Evolutionary conservation across 805 yeast species (phyloP).

Genomic region (Isabelozyma gotoi): DNA sequence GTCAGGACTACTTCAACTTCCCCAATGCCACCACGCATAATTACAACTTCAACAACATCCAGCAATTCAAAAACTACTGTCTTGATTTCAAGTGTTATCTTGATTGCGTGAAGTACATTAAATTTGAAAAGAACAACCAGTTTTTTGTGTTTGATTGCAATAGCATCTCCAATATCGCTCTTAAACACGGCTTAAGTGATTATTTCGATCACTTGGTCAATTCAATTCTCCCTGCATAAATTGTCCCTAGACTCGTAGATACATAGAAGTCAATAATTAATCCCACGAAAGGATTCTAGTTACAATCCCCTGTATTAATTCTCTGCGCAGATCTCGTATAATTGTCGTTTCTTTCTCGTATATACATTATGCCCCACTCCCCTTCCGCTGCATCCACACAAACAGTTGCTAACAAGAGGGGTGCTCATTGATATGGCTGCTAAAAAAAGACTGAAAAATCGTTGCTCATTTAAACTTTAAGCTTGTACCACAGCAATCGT

Average conservation of each 20-base stretch:
- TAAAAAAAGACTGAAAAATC: neutral
- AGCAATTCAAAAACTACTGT: slow-evolving; percentile 3
- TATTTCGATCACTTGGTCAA: neutral
- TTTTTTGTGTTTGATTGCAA: slow-evolving; percentile 1
- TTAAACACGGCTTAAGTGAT: neutral
- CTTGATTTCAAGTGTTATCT: slow-evolving; percentile 1
- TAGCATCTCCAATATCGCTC: neutral
- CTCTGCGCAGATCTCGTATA: too few relatives aligned
- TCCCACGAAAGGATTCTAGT: too few relatives aligned
- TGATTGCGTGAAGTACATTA: neutral
- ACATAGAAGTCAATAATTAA: too few relatives aligned
- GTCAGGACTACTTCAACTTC: slow-evolving; percentile 7
- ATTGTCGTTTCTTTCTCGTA: too few relatives aligned
- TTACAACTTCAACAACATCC: neutral
- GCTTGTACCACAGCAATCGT: neutral
- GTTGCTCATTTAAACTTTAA: neutral
- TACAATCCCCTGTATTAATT: too few relatives aligned
- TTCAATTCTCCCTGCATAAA: too few relatives aligned
- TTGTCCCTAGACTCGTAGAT: too few relatives aligned
- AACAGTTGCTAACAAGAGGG: too few relatives aligned
- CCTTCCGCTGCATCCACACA: too few relatives aligned
- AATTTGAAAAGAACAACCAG: neutral
- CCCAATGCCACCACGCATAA: slow-evolving; percentile 4
- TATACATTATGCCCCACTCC: too few relatives aligned
- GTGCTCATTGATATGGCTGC: neutral